phyloP scores from a whole-genome alignment of 164 flowering plant species.

The Vitis cinerea region DNA sequence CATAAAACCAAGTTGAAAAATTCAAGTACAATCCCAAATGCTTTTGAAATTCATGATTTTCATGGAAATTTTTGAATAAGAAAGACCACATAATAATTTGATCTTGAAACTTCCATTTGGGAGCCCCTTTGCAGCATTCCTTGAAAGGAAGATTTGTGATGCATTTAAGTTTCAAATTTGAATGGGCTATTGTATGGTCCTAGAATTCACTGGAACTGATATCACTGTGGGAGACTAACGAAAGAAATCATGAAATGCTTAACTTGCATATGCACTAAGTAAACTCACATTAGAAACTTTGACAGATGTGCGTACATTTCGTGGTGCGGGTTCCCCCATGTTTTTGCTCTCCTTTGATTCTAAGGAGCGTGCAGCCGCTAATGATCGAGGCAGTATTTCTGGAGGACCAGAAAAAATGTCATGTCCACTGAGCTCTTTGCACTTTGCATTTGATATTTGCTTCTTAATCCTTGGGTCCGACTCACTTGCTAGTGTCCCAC shows the following conservation, averaged over 20 bases:
- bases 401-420: slow-evolving; percentile 86
- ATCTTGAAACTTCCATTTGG: too few relatives aligned
- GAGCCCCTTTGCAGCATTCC: too few relatives aligned
- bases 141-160: too few relatives aligned
- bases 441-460: slow-evolving; percentile 74
- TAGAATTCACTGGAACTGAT: too few relatives aligned
- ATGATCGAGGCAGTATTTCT: slow-evolving; percentile 56
- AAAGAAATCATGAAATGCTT: neutral
- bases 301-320: slow-evolving; percentile 62
- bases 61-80: too few relatives aligned
- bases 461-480: slow-evolving; percentile 37
- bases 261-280: neutral
- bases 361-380: slow-evolving; percentile 42
- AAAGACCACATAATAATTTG: too few relatives aligned
- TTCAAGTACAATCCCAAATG: too few relatives aligned
- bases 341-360: slow-evolving; percentile 56
- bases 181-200: too few relatives aligned
- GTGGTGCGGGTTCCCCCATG: slow-evolving; percentile 61
- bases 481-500: slow-evolving; percentile 26
- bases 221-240: too few relatives aligned
- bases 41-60: too few relatives aligned
- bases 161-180: too few relatives aligned
- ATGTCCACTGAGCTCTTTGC: slow-evolving; percentile 84
- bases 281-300: slow-evolving; percentile 73
- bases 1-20: too few relatives aligned